Conservation (phyloP, 768 basidiomycete genomes). For the Butyriboletus loyo region DNA sequence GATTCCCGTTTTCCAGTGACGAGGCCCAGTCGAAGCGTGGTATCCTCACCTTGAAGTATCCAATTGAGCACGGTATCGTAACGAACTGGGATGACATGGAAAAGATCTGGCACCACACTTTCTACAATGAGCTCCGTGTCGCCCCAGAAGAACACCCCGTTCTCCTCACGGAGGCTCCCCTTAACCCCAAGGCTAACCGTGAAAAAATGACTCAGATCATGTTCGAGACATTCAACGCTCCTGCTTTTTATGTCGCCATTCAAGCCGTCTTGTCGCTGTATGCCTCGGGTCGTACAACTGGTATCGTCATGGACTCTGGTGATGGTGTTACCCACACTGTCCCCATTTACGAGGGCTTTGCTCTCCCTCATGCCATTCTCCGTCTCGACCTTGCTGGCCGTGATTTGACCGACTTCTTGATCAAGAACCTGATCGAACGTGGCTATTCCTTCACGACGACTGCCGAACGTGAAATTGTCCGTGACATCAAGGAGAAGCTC, state of each 20-base stretch:
- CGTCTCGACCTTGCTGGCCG: slow-evolving; percentile 92
- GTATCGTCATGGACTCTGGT: slow-evolving; percentile 93
- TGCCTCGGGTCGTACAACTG: slow-evolving; percentile 92
- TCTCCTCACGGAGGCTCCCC: slow-evolving; percentile 67
- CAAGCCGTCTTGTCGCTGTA: slow-evolving; percentile 78
- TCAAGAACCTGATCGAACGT: slow-evolving; percentile 86
- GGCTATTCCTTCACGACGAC: slow-evolving; percentile 94
- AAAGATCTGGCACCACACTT: slow-evolving; percentile 98
- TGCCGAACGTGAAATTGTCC: slow-evolving; percentile 90
- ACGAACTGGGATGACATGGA: slow-evolving; percentile 99
- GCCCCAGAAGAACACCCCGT: slow-evolving; percentile 77
- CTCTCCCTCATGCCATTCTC: slow-evolving; percentile 89
- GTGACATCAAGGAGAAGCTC: slow-evolving; percentile 93
- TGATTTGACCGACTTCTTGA: slow-evolving; percentile 81
- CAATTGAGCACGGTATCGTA: slow-evolving; percentile 91
- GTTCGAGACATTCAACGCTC: slow-evolving; percentile 76
- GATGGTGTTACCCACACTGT: slow-evolving; percentile 97
- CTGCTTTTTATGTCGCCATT: slow-evolving; percentile 73
- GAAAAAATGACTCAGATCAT: slow-evolving; percentile 80
- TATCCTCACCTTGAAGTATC: slow-evolving; percentile 91
- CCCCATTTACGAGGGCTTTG: slow-evolving; percentile 94
- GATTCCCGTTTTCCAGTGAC: slow-evolving; percentile 48
- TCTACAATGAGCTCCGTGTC: slow-evolving; percentile 81
- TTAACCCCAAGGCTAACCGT: slow-evolving; percentile 71
- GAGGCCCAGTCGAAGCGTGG: slow-evolving; percentile 95